A percentile compares a stretch with the other conserved stretches of the same genome.
These are phyloP conservation scores for Bodo saltans DNA, from an alignment of 78 protist genomes.

Conservation along the genomic window DNA sequence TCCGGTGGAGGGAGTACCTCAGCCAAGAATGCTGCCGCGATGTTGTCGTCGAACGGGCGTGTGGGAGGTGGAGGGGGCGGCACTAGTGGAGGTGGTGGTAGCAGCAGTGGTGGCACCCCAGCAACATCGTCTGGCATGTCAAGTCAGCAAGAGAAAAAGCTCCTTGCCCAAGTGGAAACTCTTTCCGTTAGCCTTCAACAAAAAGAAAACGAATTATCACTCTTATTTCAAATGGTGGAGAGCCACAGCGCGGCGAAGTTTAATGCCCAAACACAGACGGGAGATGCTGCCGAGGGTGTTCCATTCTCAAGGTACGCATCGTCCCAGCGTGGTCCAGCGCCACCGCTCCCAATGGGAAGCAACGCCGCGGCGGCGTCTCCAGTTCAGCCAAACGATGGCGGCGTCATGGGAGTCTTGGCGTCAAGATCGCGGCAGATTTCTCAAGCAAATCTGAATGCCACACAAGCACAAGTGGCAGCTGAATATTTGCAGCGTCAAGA, in stretches of 20 bases:
- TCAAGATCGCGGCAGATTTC: background rate
- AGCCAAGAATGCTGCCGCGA: background rate
- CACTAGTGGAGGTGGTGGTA: background rate
- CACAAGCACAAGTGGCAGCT: background rate
- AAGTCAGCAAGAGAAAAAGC: constrained; percentile 11
- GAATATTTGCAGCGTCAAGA: background rate
- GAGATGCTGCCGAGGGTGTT: background rate
- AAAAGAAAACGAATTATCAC: constrained; percentile 40
- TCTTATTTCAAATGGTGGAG: constrained; percentile 33
- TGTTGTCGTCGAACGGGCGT: background rate
- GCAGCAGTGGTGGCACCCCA: background rate
- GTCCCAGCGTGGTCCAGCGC: background rate
- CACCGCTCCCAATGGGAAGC: background rate
- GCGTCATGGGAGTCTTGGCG: background rate
- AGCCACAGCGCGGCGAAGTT: background rate
- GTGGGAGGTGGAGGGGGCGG: background rate
- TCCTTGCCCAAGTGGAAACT: too few species aligned
- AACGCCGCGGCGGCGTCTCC: background rate
- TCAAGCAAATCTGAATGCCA: background rate
- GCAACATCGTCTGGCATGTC: background rate
- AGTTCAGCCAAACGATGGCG: too few species aligned
- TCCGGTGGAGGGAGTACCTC: background rate
- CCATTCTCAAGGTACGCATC: background rate
- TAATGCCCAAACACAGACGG: constrained; percentile 12
- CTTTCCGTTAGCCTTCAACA: constrained; percentile 24